A percentile compares a stretch with the other conserved stretches of the same genome.
phyloP scores from a whole-genome alignment of 2,329 filamentous ascomycete genomes.

The Kalaharituber pfeilii region DNA sequence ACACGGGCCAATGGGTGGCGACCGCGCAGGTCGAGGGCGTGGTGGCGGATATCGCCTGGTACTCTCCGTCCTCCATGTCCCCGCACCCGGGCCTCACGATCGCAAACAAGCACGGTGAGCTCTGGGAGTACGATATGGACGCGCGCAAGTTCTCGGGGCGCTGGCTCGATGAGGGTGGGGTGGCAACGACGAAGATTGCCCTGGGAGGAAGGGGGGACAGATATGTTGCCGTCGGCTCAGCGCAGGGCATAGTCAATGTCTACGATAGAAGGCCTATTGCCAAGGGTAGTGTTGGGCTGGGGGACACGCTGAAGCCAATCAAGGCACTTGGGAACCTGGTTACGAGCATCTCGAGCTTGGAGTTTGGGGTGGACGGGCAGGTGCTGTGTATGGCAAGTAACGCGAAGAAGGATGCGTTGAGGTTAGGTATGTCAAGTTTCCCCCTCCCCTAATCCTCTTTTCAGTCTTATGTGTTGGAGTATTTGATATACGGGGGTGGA shows the following conservation, averaged over 20 bases:
- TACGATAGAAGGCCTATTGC: conserved; percentile 54
- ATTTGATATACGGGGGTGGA: conserved; percentile 3
- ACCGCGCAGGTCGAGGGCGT: conserved; percentile 72
- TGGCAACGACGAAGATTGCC: conserved; percentile 65
- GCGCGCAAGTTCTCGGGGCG: conserved; percentile 53
- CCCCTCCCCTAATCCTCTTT: background rate
- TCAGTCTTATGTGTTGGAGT: background rate
- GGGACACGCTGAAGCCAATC: conserved; percentile 54
- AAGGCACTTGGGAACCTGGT: conserved; percentile 70
- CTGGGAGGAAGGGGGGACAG: conserved; percentile 72
- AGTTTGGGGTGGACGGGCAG: conserved; percentile 79
- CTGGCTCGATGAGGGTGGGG: conserved; percentile 80
- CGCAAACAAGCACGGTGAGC: conserved; percentile 68
- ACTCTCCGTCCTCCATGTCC: conserved; percentile 34
- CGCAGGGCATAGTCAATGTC: conserved; percentile 76
- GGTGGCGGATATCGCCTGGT: conserved; percentile 85
- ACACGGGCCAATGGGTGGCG: conserved; percentile 71
- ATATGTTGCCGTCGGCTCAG: conserved; percentile 78
- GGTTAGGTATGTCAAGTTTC: conserved; percentile 36
- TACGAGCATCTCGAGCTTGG: conserved; percentile 61
- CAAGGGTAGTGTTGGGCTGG: conserved; percentile 28
- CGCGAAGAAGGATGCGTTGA: conserved; percentile 74
- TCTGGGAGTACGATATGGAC: conserved; percentile 70
- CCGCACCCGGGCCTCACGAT: conserved; percentile 67
- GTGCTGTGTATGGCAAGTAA: conserved; percentile 69